Base-by-base conservation (phyloP, 495 filamentous ascomycete species). In the Penicillium samsonianum region DNA sequence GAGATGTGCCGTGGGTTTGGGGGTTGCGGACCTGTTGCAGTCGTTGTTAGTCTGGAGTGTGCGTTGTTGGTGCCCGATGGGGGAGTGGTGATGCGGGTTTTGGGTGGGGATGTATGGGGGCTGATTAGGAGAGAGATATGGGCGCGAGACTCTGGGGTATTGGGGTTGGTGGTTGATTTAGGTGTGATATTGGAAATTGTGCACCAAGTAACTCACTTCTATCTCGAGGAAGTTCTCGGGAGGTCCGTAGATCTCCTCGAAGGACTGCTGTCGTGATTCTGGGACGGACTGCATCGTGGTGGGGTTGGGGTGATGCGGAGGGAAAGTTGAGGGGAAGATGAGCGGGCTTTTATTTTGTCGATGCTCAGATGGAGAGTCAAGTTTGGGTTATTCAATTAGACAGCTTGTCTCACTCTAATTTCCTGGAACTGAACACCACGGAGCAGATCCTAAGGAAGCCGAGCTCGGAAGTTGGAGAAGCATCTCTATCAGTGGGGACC, bases 221-320 rank as follows among this genome's bases (percentile, higher is more conserved):
- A 98, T 95, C 78, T 98, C 94, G 37, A 98, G 83, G 70, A 97
- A 96, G 76, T 98, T 98, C 82, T 98, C 94, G 16, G 95, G 94
- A 14, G 92, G 92, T 5, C 92, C 94, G 73, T 98, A 98, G 71
- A 98, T 96, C 82, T 98, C 94, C 77, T 98, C 94, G 68, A 96
- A 98, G 65, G 87, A 91, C 80, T 98, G 94, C 70, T 88, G 84
- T 60, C 93, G 90, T 49, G 87, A 87, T 73, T 91, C 89, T 14
- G 89, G 89, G 77, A 92, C 86, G 55, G 88, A 86, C 77, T 90
- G 87, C 87, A 92, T 86, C 58, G 81, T 87, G 69, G 52, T 42
- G 57, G 50, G 60, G 57, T 54, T 41, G 47, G 30, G 44, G 37
- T 38, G 50, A 47, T 50, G 44, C 45, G 33, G 19, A 49, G 20